Conservation (phyloP, 2,329 filamentous ascomycete species). For the Aspergillus felis region DNA sequence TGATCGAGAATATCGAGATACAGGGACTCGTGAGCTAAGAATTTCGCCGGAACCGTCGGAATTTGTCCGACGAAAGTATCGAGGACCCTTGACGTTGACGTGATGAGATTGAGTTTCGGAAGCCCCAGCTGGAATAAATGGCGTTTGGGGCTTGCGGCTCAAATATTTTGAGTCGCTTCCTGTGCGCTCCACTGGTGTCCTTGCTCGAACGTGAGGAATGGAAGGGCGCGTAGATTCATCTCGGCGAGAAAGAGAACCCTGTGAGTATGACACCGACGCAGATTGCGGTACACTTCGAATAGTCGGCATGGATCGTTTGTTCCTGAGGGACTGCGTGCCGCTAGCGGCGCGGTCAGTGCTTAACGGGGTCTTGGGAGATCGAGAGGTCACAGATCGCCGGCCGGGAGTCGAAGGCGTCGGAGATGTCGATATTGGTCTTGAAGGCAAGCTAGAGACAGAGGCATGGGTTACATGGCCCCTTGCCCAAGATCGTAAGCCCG, state of each 20-base stretch:
- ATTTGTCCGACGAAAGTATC: conserved; percentile 73
- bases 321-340: conserved; percentile 52
- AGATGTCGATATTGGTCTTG: conserved; percentile 57
- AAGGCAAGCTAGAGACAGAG: conserved; percentile 61
- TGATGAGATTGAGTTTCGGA: conserved; percentile 75
- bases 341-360: conserved; percentile 49
- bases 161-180: conserved; percentile 35
- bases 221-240: conserved; percentile 31
- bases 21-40: conserved; percentile 36
- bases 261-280: conserved; percentile 27
- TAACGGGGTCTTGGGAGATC: conserved; percentile 33
- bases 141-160: conserved; percentile 59
- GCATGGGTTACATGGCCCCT: conserved; percentile 64
- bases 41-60: conserved; percentile 64
- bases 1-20: conserved; percentile 38
- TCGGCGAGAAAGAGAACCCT: conserved; percentile 36
- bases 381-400: conserved; percentile 53
- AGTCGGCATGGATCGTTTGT: conserved; percentile 59
- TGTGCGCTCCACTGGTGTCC: conserved; percentile 65
- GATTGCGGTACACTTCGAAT: conserved; percentile 46
- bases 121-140: conserved; percentile 75
- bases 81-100: conserved; percentile 65
- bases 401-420: conserved; percentile 58
- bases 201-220: conserved; percentile 50
- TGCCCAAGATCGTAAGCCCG: conserved; percentile 63